Conservation (phyloP, 148 eudicot genomes). For the Cornus florida region DNA sequence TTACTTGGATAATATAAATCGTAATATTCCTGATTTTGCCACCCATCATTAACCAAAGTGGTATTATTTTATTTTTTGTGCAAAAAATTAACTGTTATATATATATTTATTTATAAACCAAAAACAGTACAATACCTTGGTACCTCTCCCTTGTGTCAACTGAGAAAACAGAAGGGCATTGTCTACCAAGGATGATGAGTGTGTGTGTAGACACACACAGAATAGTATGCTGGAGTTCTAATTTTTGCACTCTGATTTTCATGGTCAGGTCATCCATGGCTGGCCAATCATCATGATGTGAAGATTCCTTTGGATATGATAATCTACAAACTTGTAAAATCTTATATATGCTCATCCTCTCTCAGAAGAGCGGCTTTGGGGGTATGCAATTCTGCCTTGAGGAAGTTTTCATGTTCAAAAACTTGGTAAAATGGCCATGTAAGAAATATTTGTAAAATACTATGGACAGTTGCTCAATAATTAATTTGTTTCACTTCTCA, state of each 20-base stretch:
- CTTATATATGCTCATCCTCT: constrained; percentile 79
- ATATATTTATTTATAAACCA: too few relatives aligned
- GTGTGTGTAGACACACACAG: background rate
- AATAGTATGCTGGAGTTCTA: constrained; percentile 11
- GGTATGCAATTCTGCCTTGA: constrained; percentile 44
- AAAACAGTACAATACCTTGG: too few relatives aligned
- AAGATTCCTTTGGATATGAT: constrained; percentile 91
- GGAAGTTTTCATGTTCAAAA: background rate
- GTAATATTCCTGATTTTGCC: too few relatives aligned
- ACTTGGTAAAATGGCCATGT: background rate
- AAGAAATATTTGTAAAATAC: background rate
- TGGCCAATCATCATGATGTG: constrained; percentile 57
- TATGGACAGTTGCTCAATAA: background rate
- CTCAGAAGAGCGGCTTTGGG: constrained; percentile 89
- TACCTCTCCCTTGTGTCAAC: too few relatives aligned
- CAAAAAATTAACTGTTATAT: too few relatives aligned
- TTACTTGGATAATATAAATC: background rate
- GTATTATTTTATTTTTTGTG: too few relatives aligned
- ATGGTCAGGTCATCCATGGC: constrained; percentile 94
- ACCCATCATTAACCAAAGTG: too few relatives aligned
- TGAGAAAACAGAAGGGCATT: too few relatives aligned
- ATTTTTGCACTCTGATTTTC: constrained; percentile 4
- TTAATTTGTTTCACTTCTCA: background rate
- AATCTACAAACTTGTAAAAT: constrained; percentile 73
- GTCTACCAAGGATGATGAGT: too few relatives aligned